A percentile compares a stretch with the other conserved stretches of the same genome.
Conservation (phyloP, 1,284 basidiomycete species). For the Sanghuangporus baumii region DNA sequence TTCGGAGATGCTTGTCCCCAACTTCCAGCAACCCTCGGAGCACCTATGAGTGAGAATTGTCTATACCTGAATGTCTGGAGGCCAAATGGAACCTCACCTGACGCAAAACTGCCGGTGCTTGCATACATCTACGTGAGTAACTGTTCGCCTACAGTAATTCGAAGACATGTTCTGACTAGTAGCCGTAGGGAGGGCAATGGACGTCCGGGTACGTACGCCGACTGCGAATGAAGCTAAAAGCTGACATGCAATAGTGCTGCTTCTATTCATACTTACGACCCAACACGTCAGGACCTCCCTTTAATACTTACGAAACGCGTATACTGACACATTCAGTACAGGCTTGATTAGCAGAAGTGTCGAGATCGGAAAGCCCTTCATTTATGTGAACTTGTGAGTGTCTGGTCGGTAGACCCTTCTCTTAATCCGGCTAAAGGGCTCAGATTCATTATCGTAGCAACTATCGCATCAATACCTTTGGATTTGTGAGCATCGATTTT, state of each 20-base stretch:
- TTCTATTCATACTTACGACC: slow-evolving; percentile 37
- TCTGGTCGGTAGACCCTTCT: neutral
- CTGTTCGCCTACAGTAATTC: neutral
- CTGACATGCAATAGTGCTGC: slow-evolving; percentile 31
- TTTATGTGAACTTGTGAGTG: slow-evolving; percentile 47
- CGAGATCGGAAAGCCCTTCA: slow-evolving; percentile 41
- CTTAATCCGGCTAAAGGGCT: neutral
- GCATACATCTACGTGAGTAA: slow-evolving; percentile 47
- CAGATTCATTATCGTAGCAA: slow-evolving; percentile 33
- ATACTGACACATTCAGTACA: slow-evolving; percentile 22
- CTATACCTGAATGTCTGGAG: slow-evolving; percentile 47
- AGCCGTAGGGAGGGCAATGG: slow-evolving; percentile 43
- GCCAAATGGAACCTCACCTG: slow-evolving; percentile 30
- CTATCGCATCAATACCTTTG: slow-evolving; percentile 54
- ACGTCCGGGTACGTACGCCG: slow-evolving; percentile 34
- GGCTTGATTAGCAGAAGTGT: slow-evolving; percentile 45
- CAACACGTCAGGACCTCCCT: slow-evolving; percentile 35
- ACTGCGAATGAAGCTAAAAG: neutral
- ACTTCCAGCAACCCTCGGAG: slow-evolving; percentile 36
- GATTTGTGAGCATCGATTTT: slow-evolving; percentile 39
- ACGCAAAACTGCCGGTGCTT: slow-evolving; percentile 40
- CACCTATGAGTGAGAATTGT: slow-evolving; percentile 49
- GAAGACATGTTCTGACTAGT: neutral
- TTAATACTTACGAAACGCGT: neutral
- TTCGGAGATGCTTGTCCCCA: slow-evolving; percentile 60